A percentile compares a stretch with the other conserved stretches of the same genome.
phyloP scores from a whole-genome alignment of 805 yeast genomes.

The Clavispora phyllophila region DNA sequence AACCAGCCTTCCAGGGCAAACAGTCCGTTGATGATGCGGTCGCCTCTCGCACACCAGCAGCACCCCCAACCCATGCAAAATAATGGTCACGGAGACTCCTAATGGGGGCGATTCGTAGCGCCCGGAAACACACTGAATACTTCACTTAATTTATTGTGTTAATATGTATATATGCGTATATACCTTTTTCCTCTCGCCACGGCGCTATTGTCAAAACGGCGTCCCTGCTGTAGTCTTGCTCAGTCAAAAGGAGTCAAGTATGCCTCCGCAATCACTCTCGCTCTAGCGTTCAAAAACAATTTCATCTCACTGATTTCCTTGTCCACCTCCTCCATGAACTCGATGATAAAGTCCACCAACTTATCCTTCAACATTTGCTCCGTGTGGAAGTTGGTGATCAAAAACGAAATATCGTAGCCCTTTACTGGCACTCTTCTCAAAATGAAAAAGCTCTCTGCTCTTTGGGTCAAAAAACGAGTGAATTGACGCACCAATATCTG shows the following conservation, averaged over 20 bases:
- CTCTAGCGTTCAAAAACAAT: constrained; percentile 92
- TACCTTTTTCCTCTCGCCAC: not conserved
- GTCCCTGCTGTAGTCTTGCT: constrained; percentile 1
- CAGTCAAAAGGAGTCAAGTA: constrained; percentile 85
- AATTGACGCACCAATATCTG: constrained; percentile 90
- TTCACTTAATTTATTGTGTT: constrained; percentile 1
- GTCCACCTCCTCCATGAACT: constrained; percentile 98
- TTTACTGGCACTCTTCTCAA: constrained; percentile 85
- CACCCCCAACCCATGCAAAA: not conserved
- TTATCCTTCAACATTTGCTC: constrained; percentile 94
- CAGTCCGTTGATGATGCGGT: constrained; percentile 16
- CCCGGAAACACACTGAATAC: not conserved
- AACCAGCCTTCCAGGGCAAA: constrained; percentile 10
- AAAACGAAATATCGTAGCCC: constrained; percentile 89
- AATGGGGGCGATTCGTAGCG: not conserved
- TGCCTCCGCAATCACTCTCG: constrained; percentile 96
- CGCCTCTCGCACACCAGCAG: constrained; percentile 10
- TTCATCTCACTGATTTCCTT: constrained; percentile 98
- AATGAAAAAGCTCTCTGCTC: constrained; percentile 93
- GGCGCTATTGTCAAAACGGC: not conserved
- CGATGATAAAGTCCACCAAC: constrained; percentile 92
- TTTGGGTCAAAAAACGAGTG: constrained; percentile 85
- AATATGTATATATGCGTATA: not conserved
- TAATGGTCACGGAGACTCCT: not conserved
- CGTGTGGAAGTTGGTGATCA: constrained; percentile 90